Percentiles rank a stretch among this genome's conserved stretches.
Conservation (phyloP, 768 basidiomycete genomes). For the Coprinopsis strossmayeri region DNA sequence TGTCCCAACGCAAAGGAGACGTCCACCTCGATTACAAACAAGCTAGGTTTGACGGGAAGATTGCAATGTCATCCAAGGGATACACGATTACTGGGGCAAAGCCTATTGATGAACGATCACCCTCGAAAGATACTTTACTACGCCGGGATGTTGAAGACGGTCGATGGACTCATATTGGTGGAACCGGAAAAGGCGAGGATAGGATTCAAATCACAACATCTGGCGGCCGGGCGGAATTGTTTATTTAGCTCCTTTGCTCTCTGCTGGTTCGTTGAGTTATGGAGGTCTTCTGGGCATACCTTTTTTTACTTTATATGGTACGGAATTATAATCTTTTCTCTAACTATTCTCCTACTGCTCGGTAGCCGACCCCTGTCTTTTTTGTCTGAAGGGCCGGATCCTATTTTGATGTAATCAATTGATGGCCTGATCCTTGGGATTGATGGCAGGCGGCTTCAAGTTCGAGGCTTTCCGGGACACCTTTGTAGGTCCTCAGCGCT, state of each 20-base stretch:
- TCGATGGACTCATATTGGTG: constrained; percentile 39
- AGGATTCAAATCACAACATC: constrained; percentile 31
- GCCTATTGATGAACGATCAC: constrained; percentile 9
- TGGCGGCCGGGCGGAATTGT: constrained; percentile 42
- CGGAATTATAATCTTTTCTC: no score
- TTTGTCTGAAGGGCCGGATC: background rate
- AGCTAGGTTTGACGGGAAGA: constrained; percentile 41
- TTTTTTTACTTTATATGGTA: no score
- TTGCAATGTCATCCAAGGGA: constrained; percentile 38
- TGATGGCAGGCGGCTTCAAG: no score
- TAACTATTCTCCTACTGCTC: no score
- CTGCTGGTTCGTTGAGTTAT: no score
- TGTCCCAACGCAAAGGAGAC: constrained; percentile 43
- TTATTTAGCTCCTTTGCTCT: constrained; percentile 25
- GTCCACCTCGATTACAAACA: constrained; percentile 51
- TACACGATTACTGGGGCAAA: constrained; percentile 24
- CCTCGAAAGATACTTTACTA: no score
- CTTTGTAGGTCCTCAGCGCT: no score
- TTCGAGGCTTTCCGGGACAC: no score
- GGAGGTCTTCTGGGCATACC: no score
- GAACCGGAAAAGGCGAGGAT: constrained; percentile 33
- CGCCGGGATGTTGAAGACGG: no score
- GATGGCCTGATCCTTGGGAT: no score
- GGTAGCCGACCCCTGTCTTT: background rate
- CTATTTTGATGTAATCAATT: no score